Percentiles rank a stretch among this genome's conserved stretches.
Conservation (phyloP, 108 stramenopile species). For the Craspedostauros australis region DNA sequence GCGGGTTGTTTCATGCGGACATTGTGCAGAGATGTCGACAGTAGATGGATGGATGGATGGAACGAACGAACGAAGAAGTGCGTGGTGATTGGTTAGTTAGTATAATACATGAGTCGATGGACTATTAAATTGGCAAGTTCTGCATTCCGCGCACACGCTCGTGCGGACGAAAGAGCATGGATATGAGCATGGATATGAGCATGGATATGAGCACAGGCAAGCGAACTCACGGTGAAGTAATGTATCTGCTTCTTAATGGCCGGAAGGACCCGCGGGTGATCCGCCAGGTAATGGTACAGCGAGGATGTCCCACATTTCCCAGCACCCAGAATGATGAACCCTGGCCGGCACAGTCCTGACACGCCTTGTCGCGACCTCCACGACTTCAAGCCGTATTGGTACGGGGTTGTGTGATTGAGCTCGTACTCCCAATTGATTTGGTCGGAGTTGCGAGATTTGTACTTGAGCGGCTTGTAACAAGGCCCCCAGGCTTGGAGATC, state of each 20-base stretch:
- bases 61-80: no score
- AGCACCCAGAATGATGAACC: constrained; percentile 80
- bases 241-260: constrained; percentile 79
- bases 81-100: no score
- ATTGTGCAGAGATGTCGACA: no score
- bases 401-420: neutral
- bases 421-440: neutral
- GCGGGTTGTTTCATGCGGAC: no score
- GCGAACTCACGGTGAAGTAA: constrained; percentile 55
- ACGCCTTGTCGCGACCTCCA: neutral
- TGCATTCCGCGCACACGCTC: neutral
- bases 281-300: constrained; percentile 72
- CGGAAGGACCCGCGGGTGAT: constrained; percentile 71
- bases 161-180: neutral
- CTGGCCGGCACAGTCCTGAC: constrained; percentile 66
- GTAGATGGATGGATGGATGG: neutral
- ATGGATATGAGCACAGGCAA: neutral
- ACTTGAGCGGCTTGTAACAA: constrained; percentile 15
- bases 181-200: no score
- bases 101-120: no score
- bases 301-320: constrained; percentile 83
- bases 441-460: constrained; percentile 1
- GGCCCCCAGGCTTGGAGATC: constrained; percentile 37
- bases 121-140: no score
- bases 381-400: neutral